Evolutionary conservation across 352 stramenopile species (phyloP).

Genomic region (Pythium sp.): DNA sequence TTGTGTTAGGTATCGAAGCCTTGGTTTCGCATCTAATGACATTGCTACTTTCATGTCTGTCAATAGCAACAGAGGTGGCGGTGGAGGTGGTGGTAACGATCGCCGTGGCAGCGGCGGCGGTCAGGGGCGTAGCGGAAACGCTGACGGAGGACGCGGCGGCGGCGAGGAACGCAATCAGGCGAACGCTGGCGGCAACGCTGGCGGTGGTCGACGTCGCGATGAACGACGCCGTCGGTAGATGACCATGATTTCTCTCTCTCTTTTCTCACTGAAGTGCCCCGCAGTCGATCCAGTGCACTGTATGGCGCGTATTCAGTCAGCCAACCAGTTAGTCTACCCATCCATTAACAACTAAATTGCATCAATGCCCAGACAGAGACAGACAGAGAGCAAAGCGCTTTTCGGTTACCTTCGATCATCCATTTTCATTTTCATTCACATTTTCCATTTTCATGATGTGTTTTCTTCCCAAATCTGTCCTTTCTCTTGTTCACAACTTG

Average conservation of each 20-base stretch:
- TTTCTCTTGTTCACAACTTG: slow-evolving; percentile 4
- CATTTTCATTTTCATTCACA: not conserved
- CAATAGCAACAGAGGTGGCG: slow-evolving; percentile 2
- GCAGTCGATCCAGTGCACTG: not conserved
- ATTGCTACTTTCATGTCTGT: not conserved
- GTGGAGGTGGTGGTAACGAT: slow-evolving; percentile 1
- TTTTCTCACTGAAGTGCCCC: not conserved
- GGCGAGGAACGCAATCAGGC: slow-evolving; percentile 10
- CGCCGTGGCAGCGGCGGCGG: slow-evolving; percentile 3
- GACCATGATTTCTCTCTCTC: not conserved
- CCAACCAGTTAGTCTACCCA: not conserved
- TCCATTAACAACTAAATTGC: slow-evolving; percentile 2
- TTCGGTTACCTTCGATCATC: not conserved
- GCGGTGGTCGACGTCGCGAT: slow-evolving; percentile 27
- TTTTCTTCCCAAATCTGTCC: not conserved
- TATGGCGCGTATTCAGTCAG: not conserved
- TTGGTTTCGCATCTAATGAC: not conserved
- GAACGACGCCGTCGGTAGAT: slow-evolving; percentile 40
- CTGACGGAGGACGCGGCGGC: slow-evolving; percentile 13
- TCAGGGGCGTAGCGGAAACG: slow-evolving; percentile 13
- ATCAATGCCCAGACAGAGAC: not conserved
- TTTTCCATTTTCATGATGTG: not conserved
- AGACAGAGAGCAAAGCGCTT: not conserved
- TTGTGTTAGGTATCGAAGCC: not conserved
- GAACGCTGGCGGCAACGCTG: slow-evolving; percentile 12